Evolutionary conservation across 352 stramenopile species (phyloP).

Genomic region (Pelagophyceae sp.): DNA sequence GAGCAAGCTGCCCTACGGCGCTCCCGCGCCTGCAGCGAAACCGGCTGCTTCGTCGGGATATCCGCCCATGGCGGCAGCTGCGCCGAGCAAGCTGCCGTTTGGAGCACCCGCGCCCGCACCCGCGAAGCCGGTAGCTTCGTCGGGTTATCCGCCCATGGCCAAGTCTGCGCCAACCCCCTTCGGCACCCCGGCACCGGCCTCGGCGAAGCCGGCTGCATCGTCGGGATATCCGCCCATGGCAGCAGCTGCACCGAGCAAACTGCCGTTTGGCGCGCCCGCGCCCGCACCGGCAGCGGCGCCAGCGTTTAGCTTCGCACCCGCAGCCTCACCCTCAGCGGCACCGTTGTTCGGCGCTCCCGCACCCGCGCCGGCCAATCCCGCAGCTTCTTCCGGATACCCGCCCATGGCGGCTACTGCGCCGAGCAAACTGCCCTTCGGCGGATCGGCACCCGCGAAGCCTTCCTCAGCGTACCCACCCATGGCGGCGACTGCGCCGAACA

Average conservation of each 20-base stretch:
- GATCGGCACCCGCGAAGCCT: neutral
- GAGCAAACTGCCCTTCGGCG: neutral
- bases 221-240: neutral
- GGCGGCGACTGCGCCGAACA: neutral
- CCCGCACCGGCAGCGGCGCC: neutral
- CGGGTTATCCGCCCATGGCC: constrained; percentile 10
- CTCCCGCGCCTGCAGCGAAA: neutral
- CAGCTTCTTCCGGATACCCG: neutral
- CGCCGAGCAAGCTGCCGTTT: constrained; percentile 10
- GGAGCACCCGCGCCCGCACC: constrained; percentile 2
- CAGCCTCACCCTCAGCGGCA: neutral
- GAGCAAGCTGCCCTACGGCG: constrained; percentile 12
- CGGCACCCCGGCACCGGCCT: neutral
- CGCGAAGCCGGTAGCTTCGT: neutral
- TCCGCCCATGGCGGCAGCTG: neutral
- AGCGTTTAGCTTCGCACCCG: neutral
- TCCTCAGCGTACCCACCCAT: neutral
- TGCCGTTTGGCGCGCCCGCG: neutral
- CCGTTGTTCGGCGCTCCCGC: neutral
- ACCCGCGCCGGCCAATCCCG: neutral
- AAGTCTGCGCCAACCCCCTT: neutral
- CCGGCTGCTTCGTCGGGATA: neutral
- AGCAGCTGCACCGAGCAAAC: neutral
- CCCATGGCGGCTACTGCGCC: neutral
- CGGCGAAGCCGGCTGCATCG: neutral